Base-by-base conservation (phyloP, 2,329 filamentous ascomycete species). In the Colletotrichum graminicola region DNA sequence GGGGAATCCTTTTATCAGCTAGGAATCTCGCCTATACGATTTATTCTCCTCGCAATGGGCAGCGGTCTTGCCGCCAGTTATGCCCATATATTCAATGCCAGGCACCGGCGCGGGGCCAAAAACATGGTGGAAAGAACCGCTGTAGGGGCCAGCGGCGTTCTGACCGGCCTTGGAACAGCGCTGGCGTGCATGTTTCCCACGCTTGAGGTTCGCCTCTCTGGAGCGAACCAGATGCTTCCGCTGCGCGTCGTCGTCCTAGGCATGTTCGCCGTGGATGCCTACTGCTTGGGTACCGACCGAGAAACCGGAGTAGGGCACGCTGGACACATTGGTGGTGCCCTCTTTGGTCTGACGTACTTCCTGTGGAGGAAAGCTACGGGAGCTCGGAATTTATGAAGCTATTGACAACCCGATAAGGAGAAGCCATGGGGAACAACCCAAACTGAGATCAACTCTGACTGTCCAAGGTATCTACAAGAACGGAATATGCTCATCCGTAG, bases 371-470 rank as follows among this genome's bases (percentile, higher is more conserved):
- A 51, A 34, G 60, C 56, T 1, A 43, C 21, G 12, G 26, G 54
- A 18, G 51, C 51, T 57, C 62, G 54, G 54, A 69, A 34, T 60
- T 41, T 69, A n/a, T 72, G 41, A 69, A 55, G 29, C 45, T 26
- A 49, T 21, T 36, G 26, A 21, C 29, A n/a, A 45, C 43, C 43
- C 43, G 18, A 45, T 23, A n/a, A 10, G n/a, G 16, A 39, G 34
- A 52, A 12, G 47, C 23, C n/a, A 52, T 41, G n/a, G 47, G 16
- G 39, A 52, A 11, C 34, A 32, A 36, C 32, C 26, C 29, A 64
- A 51, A 63, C 47, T 14, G 65, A 69, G 69, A 61, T 69, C 69
- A 72, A 72, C 65, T 72, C 65, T 63, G 47, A 45, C 66, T 47
- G 29, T 65, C 52, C 69, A 41, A 69, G 32, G 34, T 47, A 59